Evolutionary conservation across 2,329 filamentous ascomycete genomes (phyloP), one percentile per base, ranked within the genome.

Genomic region (Epichloe sibirici): DNA sequence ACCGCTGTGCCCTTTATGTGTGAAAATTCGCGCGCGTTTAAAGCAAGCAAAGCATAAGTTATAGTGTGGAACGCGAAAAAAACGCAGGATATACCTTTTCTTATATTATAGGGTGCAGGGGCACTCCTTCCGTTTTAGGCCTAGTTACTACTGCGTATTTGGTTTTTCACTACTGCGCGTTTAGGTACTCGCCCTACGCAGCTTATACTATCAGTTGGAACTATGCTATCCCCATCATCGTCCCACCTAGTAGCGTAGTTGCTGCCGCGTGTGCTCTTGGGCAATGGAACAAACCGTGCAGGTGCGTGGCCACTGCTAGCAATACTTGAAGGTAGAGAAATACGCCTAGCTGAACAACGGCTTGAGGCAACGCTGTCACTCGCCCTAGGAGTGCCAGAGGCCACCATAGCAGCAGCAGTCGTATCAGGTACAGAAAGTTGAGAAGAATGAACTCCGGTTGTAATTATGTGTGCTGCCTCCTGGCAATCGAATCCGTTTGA

Each of bases 141-240:
- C n/a, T n/a, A n/a, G n/a, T n/a, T n/a, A n/a, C n/a, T n/a, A n/a
- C n/a, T n/a, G n/a, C n/a, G n/a, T n/a, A n/a, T n/a, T n/a, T n/a
- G n/a, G n/a, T n/a, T n/a, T n/a, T n/a, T n/a, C n/a, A n/a, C n/a
- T n/a, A n/a, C n/a, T n/a, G n/a, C n/a, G n/a, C n/a, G n/a, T n/a
- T n/a, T n/a, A n/a, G n/a, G n/a, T n/a, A n/a, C n/a, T n/a, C n/a
- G 25, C 23, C 78, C 79, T n/a, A 82, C 71, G 57, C 76, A 79
- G 62, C 78, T 82, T 52, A 83, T 80, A 59, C 79, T 83, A 61
- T 83, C 80, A 58, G 74, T 76, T 2, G 80, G 80, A 44, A 74
- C 77, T 38, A 83, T 68, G 58, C 77, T 81, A 48, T 70, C 73
- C 49, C 67, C 65, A 57, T 80, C 77, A 40, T 76, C 72, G 9